Conservation (phyloP, 2,329 filamentous ascomycete species). For the Purpureocillium lavendulum region DNA sequence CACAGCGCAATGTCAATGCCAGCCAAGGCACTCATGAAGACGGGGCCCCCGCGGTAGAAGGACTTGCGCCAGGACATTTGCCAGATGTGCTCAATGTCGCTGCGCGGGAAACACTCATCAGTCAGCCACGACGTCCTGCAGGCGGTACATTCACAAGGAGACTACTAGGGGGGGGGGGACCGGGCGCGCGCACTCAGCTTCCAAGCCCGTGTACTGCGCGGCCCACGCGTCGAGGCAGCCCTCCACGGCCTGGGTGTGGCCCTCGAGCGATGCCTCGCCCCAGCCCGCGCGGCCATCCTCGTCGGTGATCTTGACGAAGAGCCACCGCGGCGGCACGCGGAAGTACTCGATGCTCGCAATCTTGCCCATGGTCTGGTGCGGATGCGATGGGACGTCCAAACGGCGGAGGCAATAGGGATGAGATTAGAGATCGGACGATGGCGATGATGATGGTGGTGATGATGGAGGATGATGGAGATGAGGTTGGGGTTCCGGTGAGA, state of each 20-base stretch:
- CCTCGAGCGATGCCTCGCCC: constrained; percentile 53
- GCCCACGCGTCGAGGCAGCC: constrained; percentile 60
- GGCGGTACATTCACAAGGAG: background rate
- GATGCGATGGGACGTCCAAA: too few species aligned
- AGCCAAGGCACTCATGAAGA: constrained; percentile 71
- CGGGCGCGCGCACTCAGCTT: constrained; percentile 62
- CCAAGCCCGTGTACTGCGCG: constrained; percentile 52
- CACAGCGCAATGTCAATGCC: constrained; percentile 75
- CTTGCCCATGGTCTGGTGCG: constrained; percentile 17
- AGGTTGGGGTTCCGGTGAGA: too few species aligned
- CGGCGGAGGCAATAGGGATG: too few species aligned
- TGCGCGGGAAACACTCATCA: constrained; percentile 22
- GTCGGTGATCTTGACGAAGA: constrained; percentile 71
- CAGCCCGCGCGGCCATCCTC: constrained; percentile 45
- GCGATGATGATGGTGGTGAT: too few species aligned
- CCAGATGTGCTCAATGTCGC: constrained; percentile 76
- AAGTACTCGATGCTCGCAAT: constrained; percentile 57
- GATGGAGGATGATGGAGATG: too few species aligned
- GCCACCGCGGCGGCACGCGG: constrained; percentile 65
- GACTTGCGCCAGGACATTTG: constrained; percentile 61
- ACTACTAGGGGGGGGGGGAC: too few species aligned
- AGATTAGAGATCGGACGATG: too few species aligned
- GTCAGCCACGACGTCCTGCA: too few species aligned
- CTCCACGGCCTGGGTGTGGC: constrained; percentile 64
- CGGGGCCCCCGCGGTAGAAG: constrained; percentile 71